Evolutionary conservation across 2,329 filamentous ascomycete genomes (phyloP).

Genomic region (Whalleya microplaca): DNA sequence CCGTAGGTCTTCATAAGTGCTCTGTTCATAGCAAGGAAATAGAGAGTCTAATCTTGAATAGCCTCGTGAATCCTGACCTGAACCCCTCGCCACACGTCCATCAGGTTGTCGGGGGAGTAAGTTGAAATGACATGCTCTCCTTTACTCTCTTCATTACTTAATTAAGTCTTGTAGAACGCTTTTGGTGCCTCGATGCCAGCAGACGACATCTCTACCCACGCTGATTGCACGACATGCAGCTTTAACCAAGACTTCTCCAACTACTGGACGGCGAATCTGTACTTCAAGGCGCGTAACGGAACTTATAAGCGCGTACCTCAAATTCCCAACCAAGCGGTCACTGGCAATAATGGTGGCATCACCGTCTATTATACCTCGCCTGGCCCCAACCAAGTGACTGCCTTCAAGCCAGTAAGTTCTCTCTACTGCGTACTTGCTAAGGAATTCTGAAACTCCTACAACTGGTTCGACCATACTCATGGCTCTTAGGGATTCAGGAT

Average conservation of each 20-base stretch:
- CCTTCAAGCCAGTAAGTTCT: constrained; percentile 48
- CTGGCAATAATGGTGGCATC: constrained; percentile 41
- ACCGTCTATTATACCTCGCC: constrained; percentile 47
- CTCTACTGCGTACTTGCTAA: too few relatives aligned
- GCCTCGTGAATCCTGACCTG: too few relatives aligned
- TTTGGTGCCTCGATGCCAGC: constrained; percentile 27
- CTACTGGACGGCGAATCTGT: constrained; percentile 41
- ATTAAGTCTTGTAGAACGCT: too few relatives aligned
- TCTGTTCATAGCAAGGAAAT: too few relatives aligned
- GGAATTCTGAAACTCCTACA: constrained; percentile 45
- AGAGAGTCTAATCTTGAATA: too few relatives aligned
- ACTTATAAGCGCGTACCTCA: constrained; percentile 42
- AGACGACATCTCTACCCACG: constrained; percentile 22
- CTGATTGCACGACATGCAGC: constrained; percentile 43
- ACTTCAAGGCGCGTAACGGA: constrained; percentile 38
- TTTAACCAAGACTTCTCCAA: constrained; percentile 41
- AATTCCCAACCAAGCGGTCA: constrained; percentile 35
- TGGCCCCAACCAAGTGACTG: constrained; percentile 43
- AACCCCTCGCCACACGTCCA: constrained; percentile 27
- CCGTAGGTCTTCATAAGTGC: constrained; percentile 30
- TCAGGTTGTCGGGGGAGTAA: constrained; percentile 29
- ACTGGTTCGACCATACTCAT: too few relatives aligned
- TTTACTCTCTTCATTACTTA: too few relatives aligned
- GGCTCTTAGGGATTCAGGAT: too few relatives aligned
- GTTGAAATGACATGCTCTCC: too few relatives aligned